Evolutionary conservation across 768 basidiomycete genomes (phyloP).

Genomic region (Fomitopsis serialis): DNA sequence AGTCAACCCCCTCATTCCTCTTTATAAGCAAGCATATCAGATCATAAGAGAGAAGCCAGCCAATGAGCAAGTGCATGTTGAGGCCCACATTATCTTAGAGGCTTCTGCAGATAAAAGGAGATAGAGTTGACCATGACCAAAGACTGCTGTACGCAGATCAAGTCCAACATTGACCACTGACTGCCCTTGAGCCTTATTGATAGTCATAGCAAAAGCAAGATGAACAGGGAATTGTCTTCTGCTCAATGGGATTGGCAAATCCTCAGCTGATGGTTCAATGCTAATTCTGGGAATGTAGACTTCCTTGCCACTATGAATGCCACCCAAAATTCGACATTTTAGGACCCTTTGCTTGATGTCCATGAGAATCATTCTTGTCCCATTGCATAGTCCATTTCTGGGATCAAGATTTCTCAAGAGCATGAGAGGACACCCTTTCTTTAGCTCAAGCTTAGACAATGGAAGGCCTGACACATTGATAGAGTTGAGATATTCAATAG

Average conservation of each 20-base stretch:
- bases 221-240: conserved; percentile 37
- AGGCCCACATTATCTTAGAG: conserved; percentile 6
- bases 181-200: conserved; percentile 40
- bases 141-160: conserved; percentile 31
- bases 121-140: conserved; percentile 44
- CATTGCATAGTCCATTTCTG: conserved; percentile 29
- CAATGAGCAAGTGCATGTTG: conserved; percentile 6
- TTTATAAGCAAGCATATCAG: conserved; percentile 12
- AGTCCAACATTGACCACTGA: conserved; percentile 37
- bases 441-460: conserved; percentile 11
- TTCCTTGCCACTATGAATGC: conserved; percentile 29
- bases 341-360: conserved; percentile 24
- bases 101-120: conserved; percentile 23
- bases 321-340: conserved; percentile 30
- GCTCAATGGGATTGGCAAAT: conserved; percentile 25
- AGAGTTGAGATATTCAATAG: conserved; percentile 33
- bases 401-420: conserved; percentile 39
- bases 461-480: conserved; percentile 37
- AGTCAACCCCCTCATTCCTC: conserved; percentile 5
- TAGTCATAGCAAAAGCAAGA: conserved; percentile 29
- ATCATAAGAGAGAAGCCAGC: conserved; percentile 1
- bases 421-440: conserved; percentile 30
- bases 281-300: conserved; percentile 36
- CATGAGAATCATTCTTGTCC: conserved; percentile 26
- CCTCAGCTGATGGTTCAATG: conserved; percentile 23